Evolutionary conservation across 768 basidiomycete species (phyloP).

Genomic region (Lentinula detonsa): DNA sequence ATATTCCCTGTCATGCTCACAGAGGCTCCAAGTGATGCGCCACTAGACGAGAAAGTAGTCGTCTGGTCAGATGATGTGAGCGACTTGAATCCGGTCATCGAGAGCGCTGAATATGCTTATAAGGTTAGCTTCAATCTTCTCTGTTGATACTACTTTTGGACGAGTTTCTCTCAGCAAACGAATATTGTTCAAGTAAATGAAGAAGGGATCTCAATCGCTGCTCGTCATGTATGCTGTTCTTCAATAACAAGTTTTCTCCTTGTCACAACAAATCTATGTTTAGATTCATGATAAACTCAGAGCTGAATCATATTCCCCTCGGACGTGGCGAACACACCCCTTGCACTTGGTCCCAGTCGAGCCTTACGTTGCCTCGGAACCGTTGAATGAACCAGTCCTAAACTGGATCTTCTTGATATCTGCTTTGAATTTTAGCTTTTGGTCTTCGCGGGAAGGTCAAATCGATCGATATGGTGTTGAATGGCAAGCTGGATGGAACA

Average conservation of each 20-base stretch:
- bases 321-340: conserved; percentile 74
- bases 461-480: conserved; percentile 68
- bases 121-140: conserved; percentile 1
- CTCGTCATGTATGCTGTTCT: conserved; percentile 5
- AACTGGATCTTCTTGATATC: conserved; percentile 91
- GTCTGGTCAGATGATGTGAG: background rate
- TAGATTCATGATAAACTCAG: conserved; percentile 59
- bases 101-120: conserved; percentile 6
- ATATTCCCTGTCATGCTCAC: background rate
- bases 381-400: conserved; percentile 51
- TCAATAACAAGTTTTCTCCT: background rate
- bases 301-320: conserved; percentile 66
- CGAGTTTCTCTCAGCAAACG: conserved; percentile 1
- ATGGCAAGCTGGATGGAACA: conserved; percentile 66
- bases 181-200: conserved; percentile 7
- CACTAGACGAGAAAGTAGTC: conserved; percentile 4
- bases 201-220: conserved; percentile 5
- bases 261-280: background rate
- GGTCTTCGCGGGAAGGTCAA: conserved; percentile 65
- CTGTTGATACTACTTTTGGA: background rate
- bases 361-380: conserved; percentile 46
- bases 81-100: conserved; percentile 6
- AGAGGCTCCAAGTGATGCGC: background rate
- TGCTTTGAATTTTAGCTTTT: conserved; percentile 83
- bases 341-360: conserved; percentile 72